Evolutionary conservation across 176 grass and related monocot genomes (phyloP).

Genomic region (Guadua angustifolia): DNA sequence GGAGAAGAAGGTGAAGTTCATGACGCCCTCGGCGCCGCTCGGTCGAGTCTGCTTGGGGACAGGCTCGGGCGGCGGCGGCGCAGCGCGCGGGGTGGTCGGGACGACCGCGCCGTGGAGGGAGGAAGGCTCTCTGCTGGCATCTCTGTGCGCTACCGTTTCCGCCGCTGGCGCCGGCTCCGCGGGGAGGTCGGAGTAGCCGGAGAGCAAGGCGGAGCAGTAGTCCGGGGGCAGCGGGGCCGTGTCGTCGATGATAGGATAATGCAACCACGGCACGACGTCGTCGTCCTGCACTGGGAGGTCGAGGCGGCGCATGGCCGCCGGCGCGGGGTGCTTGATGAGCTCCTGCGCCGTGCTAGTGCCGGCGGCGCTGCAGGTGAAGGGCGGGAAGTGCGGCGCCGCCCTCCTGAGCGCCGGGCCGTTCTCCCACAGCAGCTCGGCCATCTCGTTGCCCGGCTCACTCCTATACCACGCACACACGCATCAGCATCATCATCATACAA

Average conservation of each 20-base stretch:
- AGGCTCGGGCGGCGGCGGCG: background rate
- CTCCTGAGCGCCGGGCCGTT: slow-evolving; percentile 30
- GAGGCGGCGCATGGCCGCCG: background rate
- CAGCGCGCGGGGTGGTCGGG: background rate
- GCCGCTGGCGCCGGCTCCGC: background rate
- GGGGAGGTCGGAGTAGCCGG: background rate
- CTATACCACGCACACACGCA: background rate
- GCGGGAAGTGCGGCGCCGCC: slow-evolving; percentile 41
- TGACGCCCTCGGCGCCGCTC: slow-evolving; percentile 18
- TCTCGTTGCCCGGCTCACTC: slow-evolving; percentile 42
- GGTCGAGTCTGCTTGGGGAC: background rate
- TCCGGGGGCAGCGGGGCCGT: slow-evolving; percentile 48
- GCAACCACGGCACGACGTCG: slow-evolving; percentile 54
- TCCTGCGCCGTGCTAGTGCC: slow-evolving; percentile 18
- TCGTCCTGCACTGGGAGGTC: background rate
- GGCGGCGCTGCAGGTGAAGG: slow-evolving; percentile 47
- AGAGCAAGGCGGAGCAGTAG: slow-evolving; percentile 45
- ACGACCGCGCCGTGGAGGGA: background rate
- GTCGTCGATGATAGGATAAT: slow-evolving; percentile 46
- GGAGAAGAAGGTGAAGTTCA: slow-evolving; percentile 67
- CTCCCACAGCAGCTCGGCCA: slow-evolving; percentile 49
- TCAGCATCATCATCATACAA: slow-evolving; percentile 7
- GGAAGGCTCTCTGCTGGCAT: background rate
- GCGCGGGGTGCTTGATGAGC: slow-evolving; percentile 32
- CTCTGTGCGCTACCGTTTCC: background rate